Percentiles rank a stretch among this genome's conserved stretches.
phyloP scores from a whole-genome alignment of 163 green algal species.

The Chloroidium sp. region DNA sequence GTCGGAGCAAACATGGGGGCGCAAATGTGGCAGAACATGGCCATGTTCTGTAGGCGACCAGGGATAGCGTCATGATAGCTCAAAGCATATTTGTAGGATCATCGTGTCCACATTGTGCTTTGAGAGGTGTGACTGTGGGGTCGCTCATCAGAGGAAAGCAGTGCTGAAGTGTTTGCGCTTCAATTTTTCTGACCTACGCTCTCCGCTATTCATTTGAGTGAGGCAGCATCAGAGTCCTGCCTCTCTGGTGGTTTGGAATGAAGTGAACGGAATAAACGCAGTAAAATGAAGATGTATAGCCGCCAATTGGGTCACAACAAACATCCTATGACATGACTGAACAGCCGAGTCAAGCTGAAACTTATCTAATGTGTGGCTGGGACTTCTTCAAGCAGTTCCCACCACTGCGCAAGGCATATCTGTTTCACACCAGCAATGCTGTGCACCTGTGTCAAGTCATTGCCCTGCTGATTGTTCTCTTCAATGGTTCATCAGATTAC shows the following conservation, averaged over 20 bases:
- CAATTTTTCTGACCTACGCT: background rate
- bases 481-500: background rate
- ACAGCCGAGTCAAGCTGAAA: no score
- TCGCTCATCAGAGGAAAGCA: background rate
- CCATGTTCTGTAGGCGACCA: background rate
- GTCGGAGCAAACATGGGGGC: background rate
- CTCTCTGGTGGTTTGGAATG: no score
- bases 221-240: no score
- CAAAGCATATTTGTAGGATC: no score
- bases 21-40: background rate
- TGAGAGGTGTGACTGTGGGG: background rate
- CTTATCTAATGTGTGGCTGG: no score
- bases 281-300: no score
- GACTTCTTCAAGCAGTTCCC: background rate
- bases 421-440: background rate
- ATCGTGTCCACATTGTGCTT: no score
- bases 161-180: background rate
- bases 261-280: no score
- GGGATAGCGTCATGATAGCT: background rate
- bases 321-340: no score
- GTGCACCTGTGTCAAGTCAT: background rate
- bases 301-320: no score
- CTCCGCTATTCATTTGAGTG: no score
- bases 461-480: background rate
- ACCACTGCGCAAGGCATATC: background rate